A percentile compares a stretch with the other conserved stretches of the same genome.
Conservation (phyloP, 75 land plant genomes). For the Pinus taeda region DNA sequence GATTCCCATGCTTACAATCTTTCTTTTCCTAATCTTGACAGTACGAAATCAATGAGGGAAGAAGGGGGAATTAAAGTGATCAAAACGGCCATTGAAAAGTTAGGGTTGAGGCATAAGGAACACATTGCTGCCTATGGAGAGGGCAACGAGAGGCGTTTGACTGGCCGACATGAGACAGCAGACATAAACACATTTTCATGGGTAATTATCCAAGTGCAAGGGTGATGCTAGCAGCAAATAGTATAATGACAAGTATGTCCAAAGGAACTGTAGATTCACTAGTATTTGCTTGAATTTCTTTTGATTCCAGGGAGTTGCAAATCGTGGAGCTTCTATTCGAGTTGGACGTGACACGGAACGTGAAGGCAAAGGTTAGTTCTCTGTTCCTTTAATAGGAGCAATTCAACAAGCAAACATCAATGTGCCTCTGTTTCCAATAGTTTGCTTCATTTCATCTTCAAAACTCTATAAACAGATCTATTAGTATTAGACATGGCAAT, state of each 20-base stretch:
- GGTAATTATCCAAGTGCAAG: conserved; percentile 30
- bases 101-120: conserved; percentile 61
- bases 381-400: background rate
- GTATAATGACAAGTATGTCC: background rate
- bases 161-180: conserved; percentile 74
- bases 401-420: background rate
- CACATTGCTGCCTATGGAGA: conserved; percentile 89
- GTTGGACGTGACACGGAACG: conserved; percentile 90
- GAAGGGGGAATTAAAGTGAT: conserved; percentile 66
- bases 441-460: background rate
- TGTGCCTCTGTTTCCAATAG: background rate
- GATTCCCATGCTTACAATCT: too few species aligned
- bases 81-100: conserved; percentile 68
- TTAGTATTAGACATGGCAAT: background rate
- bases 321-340: conserved; percentile 86
- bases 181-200: conserved; percentile 62
- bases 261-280: background rate
- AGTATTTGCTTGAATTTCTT: conserved; percentile 1
- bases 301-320: conserved; percentile 81
- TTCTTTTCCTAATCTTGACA: conserved; percentile 12
- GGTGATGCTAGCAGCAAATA: too few species aligned
- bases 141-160: conserved; percentile 80
- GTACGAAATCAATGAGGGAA: conserved; percentile 77
- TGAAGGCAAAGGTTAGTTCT: conserved; percentile 59
- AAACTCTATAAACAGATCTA: background rate